Conservation (phyloP, 192 early-diverging fungal genomes). For the Thamnidium elegans region DNA sequence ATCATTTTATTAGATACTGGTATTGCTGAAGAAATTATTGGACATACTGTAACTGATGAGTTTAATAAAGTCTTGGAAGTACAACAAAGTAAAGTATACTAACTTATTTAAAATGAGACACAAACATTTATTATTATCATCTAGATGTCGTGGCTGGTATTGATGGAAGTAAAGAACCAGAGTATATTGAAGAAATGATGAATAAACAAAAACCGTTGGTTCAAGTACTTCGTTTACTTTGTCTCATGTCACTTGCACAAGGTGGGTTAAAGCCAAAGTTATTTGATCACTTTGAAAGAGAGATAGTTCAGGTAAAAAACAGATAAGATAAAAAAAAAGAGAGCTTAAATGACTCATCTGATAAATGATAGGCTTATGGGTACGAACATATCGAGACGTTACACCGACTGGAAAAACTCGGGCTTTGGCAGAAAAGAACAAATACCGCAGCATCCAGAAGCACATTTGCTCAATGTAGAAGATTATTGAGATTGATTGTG, state of each 20-base stretch:
- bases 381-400: conserved; percentile 86
- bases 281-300: conserved; percentile 79
- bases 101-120: background rate
- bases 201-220: conserved; percentile 68
- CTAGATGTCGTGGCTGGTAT: conserved; percentile 73
- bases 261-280: conserved; percentile 81
- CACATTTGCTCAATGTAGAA: conserved; percentile 59
- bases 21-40: conserved; percentile 80
- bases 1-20: conserved; percentile 55
- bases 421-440: conserved; percentile 58
- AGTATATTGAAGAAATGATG: conserved; percentile 87
- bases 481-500: conserved; percentile 73
- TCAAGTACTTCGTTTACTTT: conserved; percentile 77
- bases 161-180: conserved; percentile 59
- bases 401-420: conserved; percentile 67
- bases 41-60: conserved; percentile 72
- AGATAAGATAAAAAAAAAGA: background rate
- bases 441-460: conserved; percentile 37
- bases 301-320: conserved; percentile 67
- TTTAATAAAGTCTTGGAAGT: conserved; percentile 84
- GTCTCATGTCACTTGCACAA: conserved; percentile 80
- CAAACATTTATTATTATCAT: conserved; percentile 27
- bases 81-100: conserved; percentile 71
- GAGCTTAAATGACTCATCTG: background rate
- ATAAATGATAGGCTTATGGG: conserved; percentile 75